Percentiles rank a stretch among this genome's conserved stretches.
Evolutionary conservation across 805 yeast species (phyloP).

Genomic region (Metschnikowia dekortorum): DNA sequence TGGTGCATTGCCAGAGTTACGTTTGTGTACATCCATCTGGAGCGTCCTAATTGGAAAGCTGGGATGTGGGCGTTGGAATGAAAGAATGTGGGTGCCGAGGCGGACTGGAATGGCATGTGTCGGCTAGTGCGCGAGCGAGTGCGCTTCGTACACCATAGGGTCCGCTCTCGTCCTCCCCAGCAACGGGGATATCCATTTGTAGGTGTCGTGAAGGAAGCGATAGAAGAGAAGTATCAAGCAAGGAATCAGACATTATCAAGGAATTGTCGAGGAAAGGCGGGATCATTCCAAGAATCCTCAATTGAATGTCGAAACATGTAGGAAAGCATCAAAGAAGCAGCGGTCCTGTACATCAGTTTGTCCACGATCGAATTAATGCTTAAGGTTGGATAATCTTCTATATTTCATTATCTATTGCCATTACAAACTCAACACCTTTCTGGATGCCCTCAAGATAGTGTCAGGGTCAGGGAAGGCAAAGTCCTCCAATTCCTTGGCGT

Average conservation of each 20-base stretch:
- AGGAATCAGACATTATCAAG: too few species aligned
- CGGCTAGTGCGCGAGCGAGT: not conserved
- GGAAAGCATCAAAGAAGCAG: too few species aligned
- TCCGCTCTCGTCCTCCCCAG: too few species aligned
- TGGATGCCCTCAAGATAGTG: conserved; percentile 80
- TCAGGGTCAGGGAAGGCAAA: conserved; percentile 98
- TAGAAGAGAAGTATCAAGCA: too few species aligned
- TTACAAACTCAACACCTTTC: conserved; percentile 71
- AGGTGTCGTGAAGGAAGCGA: too few species aligned
- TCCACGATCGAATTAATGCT: not conserved
- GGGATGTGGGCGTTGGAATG: not conserved
- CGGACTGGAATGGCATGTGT: not conserved
- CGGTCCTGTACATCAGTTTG: too few species aligned
- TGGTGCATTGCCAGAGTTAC: conserved; percentile 2
- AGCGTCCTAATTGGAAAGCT: not conserved
- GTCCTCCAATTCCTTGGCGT: conserved; percentile 92
- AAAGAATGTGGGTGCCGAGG: not conserved
- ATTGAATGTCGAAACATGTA: too few species aligned
- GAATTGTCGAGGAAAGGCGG: too few species aligned
- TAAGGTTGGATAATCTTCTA: not conserved
- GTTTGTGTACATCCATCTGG: conserved; percentile 16
- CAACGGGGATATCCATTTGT: too few species aligned
- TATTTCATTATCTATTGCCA: conserved; percentile 1
- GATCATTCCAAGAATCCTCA: too few species aligned
- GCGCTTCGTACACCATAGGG: too few species aligned